Percentiles rank a stretch among this genome's conserved stretches.
Evolutionary conservation across 2,329 filamentous ascomycete genomes (phyloP).

Genomic region (Rasamsonia emersonii): DNA sequence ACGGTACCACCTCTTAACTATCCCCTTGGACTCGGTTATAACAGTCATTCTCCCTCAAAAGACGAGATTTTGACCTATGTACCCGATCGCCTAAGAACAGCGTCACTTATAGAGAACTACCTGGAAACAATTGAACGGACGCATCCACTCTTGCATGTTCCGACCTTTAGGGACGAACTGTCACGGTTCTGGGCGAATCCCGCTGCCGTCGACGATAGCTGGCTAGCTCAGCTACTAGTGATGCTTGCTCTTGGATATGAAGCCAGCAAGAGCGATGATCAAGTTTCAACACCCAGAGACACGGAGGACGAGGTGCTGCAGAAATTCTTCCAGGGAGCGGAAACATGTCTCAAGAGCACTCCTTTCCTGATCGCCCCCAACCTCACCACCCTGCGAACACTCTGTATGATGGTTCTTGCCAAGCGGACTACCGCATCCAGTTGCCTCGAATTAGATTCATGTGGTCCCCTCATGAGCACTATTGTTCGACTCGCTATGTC

Average conservation of each 20-base stretch:
- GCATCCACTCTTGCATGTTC: conserved; percentile 27
- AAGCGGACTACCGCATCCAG: conserved; percentile 11
- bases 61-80: conserved; percentile 6
- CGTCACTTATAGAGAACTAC: conserved; percentile 5
- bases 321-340: conserved; percentile 10
- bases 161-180: conserved; percentile 31
- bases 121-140: conserved; percentile 8
- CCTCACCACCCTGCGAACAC: conserved; percentile 11
- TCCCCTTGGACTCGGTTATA: conserved; percentile 8
- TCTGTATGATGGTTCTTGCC: conserved; percentile 13
- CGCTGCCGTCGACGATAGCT: conserved; percentile 9
- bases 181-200: conserved; percentile 23
- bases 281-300: conserved; percentile 3
- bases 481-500: conserved; percentile 45
- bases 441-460: conserved; percentile 13
- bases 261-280: background rate
- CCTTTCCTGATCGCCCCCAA: conserved; percentile 10
- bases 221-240: conserved; percentile 12
- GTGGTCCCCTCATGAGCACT: conserved; percentile 19
- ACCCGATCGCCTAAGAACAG: conserved; percentile 4
- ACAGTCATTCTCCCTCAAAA: conserved; percentile 4
- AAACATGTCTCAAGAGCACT: conserved; percentile 12
- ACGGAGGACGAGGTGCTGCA: conserved; percentile 6
- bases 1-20: conserved; percentile 8
- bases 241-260: conserved; percentile 12